Evolutionary conservation across 768 basidiomycete species (phyloP), one percentile per base, ranked within the genome.

Genomic region (Lentinula detonsa): DNA sequence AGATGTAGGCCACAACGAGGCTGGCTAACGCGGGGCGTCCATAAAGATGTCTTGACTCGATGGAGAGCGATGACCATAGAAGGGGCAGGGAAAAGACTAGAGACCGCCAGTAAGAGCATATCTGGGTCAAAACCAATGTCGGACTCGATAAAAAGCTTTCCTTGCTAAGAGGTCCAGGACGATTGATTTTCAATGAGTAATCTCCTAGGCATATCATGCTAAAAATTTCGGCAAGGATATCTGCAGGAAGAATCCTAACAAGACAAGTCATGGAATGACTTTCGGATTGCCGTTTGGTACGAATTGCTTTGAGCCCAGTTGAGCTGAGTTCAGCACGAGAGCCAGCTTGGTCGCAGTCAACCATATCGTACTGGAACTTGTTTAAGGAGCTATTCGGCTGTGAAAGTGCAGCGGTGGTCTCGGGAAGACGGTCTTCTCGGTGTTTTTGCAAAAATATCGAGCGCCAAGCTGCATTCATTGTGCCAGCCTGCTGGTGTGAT

Each of bases 51-150:
- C 52, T 33, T 42, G 46, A 59, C 55, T 59, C 59, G 57, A 54
- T 52, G 54, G 61, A 46, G 45, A 61, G n/a, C 43, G 52, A 42
- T 33, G 49, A 62, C 55, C 46, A 54, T 53, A 62, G 50, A 49
- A 52, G 62, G 60, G 63, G 51, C 33, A 54, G 10, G 60, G 58
- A 51, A 40, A 51, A 42, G 28, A 60, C 15, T 52, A 49, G 48
- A 40, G 37, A 51, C 2, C 50, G 28, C 50, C 50, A 52, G 6
- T 31, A 52, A 15, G 50, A 52, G 18, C 50, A 52, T n/a, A 52
- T 21, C 28, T 52, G 50, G 13, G 50, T 52, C 33, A 52, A 16
- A 18, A 34, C 31, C 33, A 52, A 34, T 16, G 50, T 52, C 9
- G 50, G 33, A 16, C 50, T 52, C n/a, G 50, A 52, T 28, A 52